phyloP scores from a whole-genome alignment of 2,329 filamentous ascomycete species.

The Sclerotinia sclerotiorum region DNA sequence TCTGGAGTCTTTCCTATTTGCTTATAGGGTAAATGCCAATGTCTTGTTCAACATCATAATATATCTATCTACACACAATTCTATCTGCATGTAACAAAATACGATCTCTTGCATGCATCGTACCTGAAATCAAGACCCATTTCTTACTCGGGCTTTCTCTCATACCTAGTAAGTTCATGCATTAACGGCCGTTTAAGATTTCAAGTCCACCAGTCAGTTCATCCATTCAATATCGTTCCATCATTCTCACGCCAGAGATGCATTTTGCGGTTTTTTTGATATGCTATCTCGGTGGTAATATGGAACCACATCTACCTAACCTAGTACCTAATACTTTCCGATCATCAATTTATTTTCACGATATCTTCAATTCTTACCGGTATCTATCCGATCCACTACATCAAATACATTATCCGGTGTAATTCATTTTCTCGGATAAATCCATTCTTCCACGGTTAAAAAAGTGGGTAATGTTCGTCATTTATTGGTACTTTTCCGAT shows the following conservation, averaged over 20 bases:
- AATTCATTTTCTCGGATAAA: not conserved
- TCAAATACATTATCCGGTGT: not conserved
- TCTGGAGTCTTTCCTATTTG: not conserved
- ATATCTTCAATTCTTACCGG: not conserved
- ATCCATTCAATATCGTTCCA: conserved; percentile 3
- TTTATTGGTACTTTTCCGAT: not conserved
- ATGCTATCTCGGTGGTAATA: not conserved
- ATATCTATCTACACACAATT: not conserved
- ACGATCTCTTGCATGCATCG: conserved; percentile 14
- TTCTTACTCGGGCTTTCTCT: not conserved
- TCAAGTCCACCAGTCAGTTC: not conserved
- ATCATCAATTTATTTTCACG: not conserved
- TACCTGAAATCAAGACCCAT: conserved; percentile 17
- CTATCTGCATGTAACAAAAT: conserved; percentile 6
- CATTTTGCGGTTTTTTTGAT: not conserved
- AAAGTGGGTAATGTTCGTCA: conserved; percentile 1
- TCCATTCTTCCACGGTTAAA: not conserved
- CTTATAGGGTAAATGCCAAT: not conserved
- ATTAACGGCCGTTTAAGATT: not conserved
- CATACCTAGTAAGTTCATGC: conserved; percentile 7
- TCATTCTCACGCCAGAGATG: conserved; percentile 8
- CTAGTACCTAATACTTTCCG: not conserved
- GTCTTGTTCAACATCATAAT: not conserved
- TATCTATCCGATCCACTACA: not conserved
- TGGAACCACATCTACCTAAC: not conserved